Conservation (phyloP, 1,284 basidiomycete genomes). For the Pyrrhoderma noxium region DNA sequence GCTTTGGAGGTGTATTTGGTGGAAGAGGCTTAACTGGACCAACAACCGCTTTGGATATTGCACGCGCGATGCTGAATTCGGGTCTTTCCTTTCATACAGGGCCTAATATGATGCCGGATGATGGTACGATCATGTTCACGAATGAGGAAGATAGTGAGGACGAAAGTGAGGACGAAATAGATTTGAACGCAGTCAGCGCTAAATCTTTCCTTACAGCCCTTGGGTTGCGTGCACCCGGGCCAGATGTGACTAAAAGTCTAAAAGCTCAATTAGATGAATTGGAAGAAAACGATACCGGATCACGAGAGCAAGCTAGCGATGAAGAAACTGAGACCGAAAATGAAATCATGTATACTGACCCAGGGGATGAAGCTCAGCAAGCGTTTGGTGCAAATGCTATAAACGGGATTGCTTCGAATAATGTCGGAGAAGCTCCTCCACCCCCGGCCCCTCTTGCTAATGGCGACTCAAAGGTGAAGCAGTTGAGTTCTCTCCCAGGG, state of each 20-base stretch:
- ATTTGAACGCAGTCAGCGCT: not conserved
- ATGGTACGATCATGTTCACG: slow-evolving; percentile 49
- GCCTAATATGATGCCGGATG: slow-evolving; percentile 41
- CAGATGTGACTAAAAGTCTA: slow-evolving; percentile 47
- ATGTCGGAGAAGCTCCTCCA: slow-evolving; percentile 38
- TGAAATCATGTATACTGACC: slow-evolving; percentile 19
- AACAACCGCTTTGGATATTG: slow-evolving; percentile 3
- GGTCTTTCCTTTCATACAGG: slow-evolving; percentile 54
- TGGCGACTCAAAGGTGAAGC: slow-evolving; percentile 42
- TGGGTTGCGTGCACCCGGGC: slow-evolving; percentile 9
- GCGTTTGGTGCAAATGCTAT: slow-evolving; percentile 18
- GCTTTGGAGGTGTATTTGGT: slow-evolving; percentile 8
- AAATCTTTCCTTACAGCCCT: slow-evolving; percentile 12
- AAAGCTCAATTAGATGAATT: slow-evolving; percentile 56
- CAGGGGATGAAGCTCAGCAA: slow-evolving; percentile 23
- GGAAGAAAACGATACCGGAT: slow-evolving; percentile 25
- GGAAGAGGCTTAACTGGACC: slow-evolving; percentile 5
- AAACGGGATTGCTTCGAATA: slow-evolving; percentile 20
- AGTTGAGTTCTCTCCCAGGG: slow-evolving; percentile 46
- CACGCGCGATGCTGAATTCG: slow-evolving; percentile 35
- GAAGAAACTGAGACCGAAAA: slow-evolving; percentile 14
- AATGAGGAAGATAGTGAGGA: slow-evolving; percentile 33
- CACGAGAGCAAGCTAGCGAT: slow-evolving; percentile 23
- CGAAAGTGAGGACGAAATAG: slow-evolving; percentile 24
- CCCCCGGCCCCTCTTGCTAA: slow-evolving; percentile 36